Percentiles rank a stretch among this genome's conserved stretches.
phyloP scores from a whole-genome alignment of 108 stramenopile species.

The Chaetoceros tenuissimus region DNA sequence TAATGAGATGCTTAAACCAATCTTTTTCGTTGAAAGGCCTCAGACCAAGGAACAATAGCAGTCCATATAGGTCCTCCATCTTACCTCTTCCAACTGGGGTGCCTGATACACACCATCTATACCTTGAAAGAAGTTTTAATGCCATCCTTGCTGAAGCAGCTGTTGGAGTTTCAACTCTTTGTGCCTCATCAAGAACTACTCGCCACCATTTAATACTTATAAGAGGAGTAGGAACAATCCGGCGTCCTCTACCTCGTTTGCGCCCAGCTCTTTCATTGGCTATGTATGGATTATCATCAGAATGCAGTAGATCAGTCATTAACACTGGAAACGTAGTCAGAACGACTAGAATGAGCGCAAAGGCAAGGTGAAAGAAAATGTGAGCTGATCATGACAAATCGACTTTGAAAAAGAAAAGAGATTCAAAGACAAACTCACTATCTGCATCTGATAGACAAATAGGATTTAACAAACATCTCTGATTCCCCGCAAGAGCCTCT shows the following conservation, averaged over 20 bases:
- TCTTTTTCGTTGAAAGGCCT: slow-evolving; percentile 32
- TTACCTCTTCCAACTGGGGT: slow-evolving; percentile 60
- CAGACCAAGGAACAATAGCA: slow-evolving; percentile 42
- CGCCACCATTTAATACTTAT: slow-evolving; percentile 47
- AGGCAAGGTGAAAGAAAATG: not conserved
- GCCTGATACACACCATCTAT: slow-evolving; percentile 57
- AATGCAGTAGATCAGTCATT: slow-evolving; percentile 49
- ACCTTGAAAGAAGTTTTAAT: slow-evolving; percentile 28
- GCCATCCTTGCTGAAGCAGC: slow-evolving; percentile 66
- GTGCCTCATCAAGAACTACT: slow-evolving; percentile 65
- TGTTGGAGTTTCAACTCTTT: slow-evolving; percentile 52
- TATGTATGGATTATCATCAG: slow-evolving; percentile 49
- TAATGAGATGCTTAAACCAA: slow-evolving; percentile 36
- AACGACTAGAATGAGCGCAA: slow-evolving; percentile 24
- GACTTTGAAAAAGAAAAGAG: not conserved
- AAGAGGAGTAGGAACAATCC: slow-evolving; percentile 66
- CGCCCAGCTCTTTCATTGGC: slow-evolving; percentile 15
- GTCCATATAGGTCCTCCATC: slow-evolving; percentile 56
- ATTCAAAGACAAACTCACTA: not conserved
- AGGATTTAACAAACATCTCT: slow-evolving; percentile 37
- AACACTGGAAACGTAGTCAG: slow-evolving; percentile 49
- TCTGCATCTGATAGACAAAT: slow-evolving; percentile 50
- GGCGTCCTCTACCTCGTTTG: slow-evolving; percentile 35
- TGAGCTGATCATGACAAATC: not conserved
- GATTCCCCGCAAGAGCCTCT: not conserved